These are phyloP conservation scores for Alternaria arborescens DNA, from an alignment of 2,329 filamentous ascomycete species.

Conservation along the genomic window DNA sequence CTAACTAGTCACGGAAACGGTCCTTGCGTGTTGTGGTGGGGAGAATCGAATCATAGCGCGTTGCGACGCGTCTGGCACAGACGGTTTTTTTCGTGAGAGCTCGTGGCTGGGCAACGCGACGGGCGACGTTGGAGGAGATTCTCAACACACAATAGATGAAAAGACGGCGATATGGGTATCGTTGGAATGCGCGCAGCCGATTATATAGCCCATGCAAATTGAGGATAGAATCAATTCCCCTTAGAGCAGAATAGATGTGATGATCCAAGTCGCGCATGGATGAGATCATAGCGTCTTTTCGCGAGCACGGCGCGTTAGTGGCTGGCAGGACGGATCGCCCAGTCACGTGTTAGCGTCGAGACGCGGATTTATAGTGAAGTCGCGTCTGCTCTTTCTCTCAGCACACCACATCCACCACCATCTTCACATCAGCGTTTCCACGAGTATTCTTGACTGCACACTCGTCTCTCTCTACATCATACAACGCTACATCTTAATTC, in stretches of 20 bases:
- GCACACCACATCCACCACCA: constrained; percentile 36
- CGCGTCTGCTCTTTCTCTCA: constrained; percentile 26
- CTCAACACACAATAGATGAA: not conserved
- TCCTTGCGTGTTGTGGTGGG: constrained; percentile 44
- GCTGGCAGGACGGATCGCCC: constrained; percentile 19
- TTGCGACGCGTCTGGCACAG: constrained; percentile 43
- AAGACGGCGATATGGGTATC: constrained; percentile 27
- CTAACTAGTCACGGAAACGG: constrained; percentile 35
- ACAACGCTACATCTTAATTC: constrained; percentile 19
- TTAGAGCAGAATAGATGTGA: constrained; percentile 4
- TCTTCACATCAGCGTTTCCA: constrained; percentile 22
- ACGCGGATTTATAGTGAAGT: constrained; percentile 35
- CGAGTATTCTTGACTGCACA: constrained; percentile 28
- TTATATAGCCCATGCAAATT: not conserved
- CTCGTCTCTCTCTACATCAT: constrained; percentile 21
- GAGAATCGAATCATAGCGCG: constrained; percentile 42
- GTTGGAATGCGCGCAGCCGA: constrained; percentile 14
- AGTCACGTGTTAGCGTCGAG: constrained; percentile 34
- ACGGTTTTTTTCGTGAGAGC: constrained; percentile 32
- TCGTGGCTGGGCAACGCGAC: constrained; percentile 39
- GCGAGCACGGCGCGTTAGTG: constrained; percentile 27
- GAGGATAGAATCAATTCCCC: not conserved
- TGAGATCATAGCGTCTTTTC: constrained; percentile 43
- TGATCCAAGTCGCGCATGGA: constrained; percentile 19
- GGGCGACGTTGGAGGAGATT: constrained; percentile 16